Evolutionary conservation across 176 grass and related monocot species (phyloP).

Genomic region (Elymus sibiricus): DNA sequence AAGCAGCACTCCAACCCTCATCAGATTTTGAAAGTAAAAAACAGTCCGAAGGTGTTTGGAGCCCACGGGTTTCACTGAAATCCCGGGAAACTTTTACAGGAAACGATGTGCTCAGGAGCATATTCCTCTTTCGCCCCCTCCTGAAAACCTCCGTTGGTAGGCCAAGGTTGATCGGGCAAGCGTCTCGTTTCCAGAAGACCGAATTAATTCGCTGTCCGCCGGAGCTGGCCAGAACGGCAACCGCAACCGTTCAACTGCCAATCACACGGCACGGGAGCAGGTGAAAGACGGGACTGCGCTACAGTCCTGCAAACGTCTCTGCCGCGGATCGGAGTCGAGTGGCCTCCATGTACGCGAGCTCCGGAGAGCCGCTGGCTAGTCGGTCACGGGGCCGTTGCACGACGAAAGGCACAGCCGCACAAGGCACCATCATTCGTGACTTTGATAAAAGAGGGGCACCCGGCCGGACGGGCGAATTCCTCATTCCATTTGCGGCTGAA

Average conservation of each 20-base stretch:
- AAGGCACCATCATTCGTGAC: not conserved
- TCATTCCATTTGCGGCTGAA: not conserved
- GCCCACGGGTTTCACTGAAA: no score
- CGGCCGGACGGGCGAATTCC: not conserved
- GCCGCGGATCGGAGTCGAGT: not conserved
- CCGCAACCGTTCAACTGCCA: not conserved
- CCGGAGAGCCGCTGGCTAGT: not conserved
- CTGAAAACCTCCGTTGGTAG: not conserved
- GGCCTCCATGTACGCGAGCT: not conserved
- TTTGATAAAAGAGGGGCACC: not conserved
- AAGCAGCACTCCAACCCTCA: not conserved
- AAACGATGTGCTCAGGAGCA: no score
- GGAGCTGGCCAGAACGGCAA: not conserved
- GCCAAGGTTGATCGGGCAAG: not conserved
- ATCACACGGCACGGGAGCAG: not conserved
- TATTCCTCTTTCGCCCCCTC: not conserved
- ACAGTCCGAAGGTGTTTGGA: no score
- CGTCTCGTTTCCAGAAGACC: no score
- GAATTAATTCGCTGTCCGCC: not conserved
- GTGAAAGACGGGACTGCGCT: not conserved
- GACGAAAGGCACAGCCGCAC: not conserved
- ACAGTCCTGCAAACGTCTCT: not conserved
- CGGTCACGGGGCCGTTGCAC: slow-evolving; percentile 18
- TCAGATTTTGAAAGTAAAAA: no score
- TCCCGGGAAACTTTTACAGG: no score